Percentiles rank a stretch among this genome's conserved stretches.
These are phyloP conservation scores for Venturia carpophila DNA, from an alignment of 2,329 filamentous ascomycete species.

Conservation along the genomic window DNA sequence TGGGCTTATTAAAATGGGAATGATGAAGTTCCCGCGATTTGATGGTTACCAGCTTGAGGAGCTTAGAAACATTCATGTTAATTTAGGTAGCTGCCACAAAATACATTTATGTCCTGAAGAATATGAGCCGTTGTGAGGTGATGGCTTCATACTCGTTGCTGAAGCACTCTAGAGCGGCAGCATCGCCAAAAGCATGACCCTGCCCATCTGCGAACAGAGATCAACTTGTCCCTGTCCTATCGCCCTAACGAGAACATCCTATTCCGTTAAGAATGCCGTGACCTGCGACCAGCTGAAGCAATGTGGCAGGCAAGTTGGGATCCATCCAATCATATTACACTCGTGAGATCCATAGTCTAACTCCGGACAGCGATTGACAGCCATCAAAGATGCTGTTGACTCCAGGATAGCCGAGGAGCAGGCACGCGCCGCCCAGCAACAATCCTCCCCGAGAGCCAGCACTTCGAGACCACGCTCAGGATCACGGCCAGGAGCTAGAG, in stretches of 20 bases:
- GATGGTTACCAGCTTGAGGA: too few species aligned
- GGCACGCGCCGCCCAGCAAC: slow-evolving; percentile 50
- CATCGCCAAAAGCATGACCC: background rate
- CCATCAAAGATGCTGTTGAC: slow-evolving; percentile 72
- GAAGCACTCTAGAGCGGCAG: background rate
- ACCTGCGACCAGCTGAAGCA: background rate
- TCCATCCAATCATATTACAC: background rate
- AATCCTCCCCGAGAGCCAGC: slow-evolving; percentile 37
- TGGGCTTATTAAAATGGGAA: background rate
- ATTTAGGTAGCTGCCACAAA: background rate
- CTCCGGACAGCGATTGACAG: slow-evolving; percentile 11
- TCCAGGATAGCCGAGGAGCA: slow-evolving; percentile 87
- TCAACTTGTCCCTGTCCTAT: slow-evolving; percentile 11
- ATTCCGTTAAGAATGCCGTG: background rate
- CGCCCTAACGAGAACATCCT: background rate
- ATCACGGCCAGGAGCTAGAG: slow-evolving; percentile 27
- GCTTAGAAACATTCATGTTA: background rate
- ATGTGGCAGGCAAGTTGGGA: slow-evolving; percentile 18
- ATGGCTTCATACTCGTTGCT: background rate
- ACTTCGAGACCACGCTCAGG: slow-evolving; percentile 39
- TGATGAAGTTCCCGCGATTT: background rate
- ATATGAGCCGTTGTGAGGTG: background rate
- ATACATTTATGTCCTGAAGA: background rate
- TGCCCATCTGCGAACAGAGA: background rate
- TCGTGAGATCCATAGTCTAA: background rate